Conservation (phyloP, 176 grass and related monocot genomes). For the Elaeis guineensis region DNA sequence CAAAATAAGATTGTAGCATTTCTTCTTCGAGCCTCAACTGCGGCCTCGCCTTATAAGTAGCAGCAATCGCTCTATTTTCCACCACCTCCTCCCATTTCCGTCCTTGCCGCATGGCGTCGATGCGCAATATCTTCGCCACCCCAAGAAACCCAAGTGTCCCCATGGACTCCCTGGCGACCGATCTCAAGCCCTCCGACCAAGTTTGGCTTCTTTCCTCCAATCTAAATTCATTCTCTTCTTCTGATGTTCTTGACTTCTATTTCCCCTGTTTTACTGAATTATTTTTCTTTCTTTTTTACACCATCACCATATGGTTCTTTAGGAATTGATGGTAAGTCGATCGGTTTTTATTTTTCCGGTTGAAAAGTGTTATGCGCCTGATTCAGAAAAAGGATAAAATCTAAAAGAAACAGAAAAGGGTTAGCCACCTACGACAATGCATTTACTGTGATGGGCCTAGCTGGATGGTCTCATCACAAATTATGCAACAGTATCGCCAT, state of each 20-base stretch:
- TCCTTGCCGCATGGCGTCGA: slow-evolving; percentile 11
- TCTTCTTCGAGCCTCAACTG: slow-evolving; percentile 37
- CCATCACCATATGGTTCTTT: slow-evolving; percentile 36
- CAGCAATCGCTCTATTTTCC: slow-evolving; percentile 25
- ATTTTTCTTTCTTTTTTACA: neutral
- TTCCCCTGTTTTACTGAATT: no score
- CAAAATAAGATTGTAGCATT: slow-evolving; percentile 39
- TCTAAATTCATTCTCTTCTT: neutral
- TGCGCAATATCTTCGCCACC: neutral
- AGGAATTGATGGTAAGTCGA: slow-evolving; percentile 50
- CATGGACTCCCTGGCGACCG: slow-evolving; percentile 24
- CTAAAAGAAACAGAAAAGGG: neutral
- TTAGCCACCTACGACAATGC: no score
- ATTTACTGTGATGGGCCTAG: no score
- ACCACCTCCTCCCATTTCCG: slow-evolving; percentile 18
- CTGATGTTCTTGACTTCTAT: no score
- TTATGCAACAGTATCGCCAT: no score
- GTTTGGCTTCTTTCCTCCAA: slow-evolving; percentile 8
- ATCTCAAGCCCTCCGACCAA: slow-evolving; percentile 22
- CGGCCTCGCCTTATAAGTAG: slow-evolving; percentile 51
- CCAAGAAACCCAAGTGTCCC: slow-evolving; percentile 16
- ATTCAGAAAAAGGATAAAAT: neutral
- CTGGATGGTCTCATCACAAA: no score
- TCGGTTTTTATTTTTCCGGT: neutral
- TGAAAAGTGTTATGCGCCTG: neutral